A percentile compares a stretch with the other conserved stretches of the same genome.
phyloP scores from a whole-genome alignment of 805 yeast species.

The Yamadazyma philogaea region DNA sequence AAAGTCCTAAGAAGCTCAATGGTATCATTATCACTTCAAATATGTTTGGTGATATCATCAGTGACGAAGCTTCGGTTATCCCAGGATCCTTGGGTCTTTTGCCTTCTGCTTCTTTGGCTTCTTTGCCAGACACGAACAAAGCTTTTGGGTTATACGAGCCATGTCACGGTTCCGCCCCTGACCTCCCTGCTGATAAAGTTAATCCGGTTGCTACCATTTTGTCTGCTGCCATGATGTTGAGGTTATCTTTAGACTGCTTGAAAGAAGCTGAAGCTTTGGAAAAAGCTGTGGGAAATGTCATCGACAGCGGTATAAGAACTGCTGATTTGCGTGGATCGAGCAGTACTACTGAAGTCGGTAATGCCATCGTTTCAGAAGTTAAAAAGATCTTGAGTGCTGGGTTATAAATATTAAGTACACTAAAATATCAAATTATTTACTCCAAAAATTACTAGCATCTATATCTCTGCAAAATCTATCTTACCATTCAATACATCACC shows the following conservation, averaged over 20 bases:
- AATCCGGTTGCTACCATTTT: conserved; percentile 94
- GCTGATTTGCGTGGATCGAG: conserved; percentile 87
- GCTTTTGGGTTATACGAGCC: conserved; percentile 98
- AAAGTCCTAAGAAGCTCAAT: conserved; percentile 85
- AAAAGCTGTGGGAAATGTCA: conserved; percentile 76
- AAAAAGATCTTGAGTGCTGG: conserved; percentile 41
- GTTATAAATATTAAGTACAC: neutral
- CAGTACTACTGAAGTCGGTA: conserved; percentile 88
- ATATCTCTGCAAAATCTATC: conserved; percentile 5
- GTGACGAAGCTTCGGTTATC: conserved; percentile 96
- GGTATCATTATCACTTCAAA: conserved; percentile 91
- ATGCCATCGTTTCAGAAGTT: conserved; percentile 80
- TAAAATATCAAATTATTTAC: neutral
- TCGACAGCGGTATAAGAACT: conserved; percentile 84
- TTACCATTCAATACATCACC: conserved; percentile 31
- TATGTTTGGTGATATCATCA: conserved; percentile 98
- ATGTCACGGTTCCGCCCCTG: conserved; percentile 98
- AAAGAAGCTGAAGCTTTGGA: conserved; percentile 88
- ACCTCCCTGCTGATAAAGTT: conserved; percentile 79
- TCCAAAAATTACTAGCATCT: neutral
- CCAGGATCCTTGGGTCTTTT: conserved; percentile 96
- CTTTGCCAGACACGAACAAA: conserved; percentile 90
- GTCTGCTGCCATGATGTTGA: conserved; percentile 96
- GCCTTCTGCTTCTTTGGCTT: conserved; percentile 94
- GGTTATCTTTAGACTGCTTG: conserved; percentile 77